phyloP scores from a whole-genome alignment of 169 alveolate species.

The Eimeria mitis region DNA sequence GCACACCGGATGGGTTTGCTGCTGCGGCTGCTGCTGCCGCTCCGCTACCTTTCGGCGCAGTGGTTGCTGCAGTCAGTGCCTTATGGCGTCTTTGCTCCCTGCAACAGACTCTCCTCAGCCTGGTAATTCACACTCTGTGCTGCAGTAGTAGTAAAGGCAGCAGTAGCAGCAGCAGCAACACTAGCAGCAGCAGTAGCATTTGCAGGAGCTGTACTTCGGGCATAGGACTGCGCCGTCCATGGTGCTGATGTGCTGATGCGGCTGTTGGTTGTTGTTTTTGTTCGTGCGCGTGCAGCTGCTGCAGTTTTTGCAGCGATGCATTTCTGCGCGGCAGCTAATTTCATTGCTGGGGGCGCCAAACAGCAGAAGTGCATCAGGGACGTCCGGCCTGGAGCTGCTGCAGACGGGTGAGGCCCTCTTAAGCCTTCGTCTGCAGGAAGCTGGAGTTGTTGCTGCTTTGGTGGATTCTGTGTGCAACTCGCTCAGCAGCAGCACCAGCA shows the following conservation, averaged over 20 bases:
- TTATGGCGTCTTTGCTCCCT: slow-evolving; percentile 65
- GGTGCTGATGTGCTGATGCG: neutral
- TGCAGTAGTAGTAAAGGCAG: neutral
- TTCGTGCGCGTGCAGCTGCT: slow-evolving; percentile 31
- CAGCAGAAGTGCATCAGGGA: neutral
- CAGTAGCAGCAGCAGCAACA: neutral
- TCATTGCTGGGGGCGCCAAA: slow-evolving; percentile 29
- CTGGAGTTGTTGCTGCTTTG: slow-evolving; percentile 48
- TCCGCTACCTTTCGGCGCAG: slow-evolving; percentile 59
- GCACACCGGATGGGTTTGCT: slow-evolving; percentile 66
- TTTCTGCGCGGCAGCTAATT: slow-evolving; percentile 39
- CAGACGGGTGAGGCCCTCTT: slow-evolving; percentile 40
- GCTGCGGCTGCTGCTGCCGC: slow-evolving; percentile 56
- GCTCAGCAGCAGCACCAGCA: neutral
- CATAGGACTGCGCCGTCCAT: neutral
- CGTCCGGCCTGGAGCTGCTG: slow-evolving; percentile 29
- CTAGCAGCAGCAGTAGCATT: neutral
- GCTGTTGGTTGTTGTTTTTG: neutral
- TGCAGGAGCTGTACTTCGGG: neutral
- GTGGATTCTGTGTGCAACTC: slow-evolving; percentile 64
- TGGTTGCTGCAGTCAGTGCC: slow-evolving; percentile 69
- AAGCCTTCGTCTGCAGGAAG: slow-evolving; percentile 32
- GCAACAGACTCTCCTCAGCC: slow-evolving; percentile 54
- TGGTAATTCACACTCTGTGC: slow-evolving; percentile 13
- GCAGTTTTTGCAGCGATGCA: slow-evolving; percentile 52